A percentile compares a stretch with the other conserved stretches of the same genome.
These are phyloP conservation scores for Carex cristatella DNA, from an alignment of 176 grass and related monocot species.

Conservation along the genomic window DNA sequence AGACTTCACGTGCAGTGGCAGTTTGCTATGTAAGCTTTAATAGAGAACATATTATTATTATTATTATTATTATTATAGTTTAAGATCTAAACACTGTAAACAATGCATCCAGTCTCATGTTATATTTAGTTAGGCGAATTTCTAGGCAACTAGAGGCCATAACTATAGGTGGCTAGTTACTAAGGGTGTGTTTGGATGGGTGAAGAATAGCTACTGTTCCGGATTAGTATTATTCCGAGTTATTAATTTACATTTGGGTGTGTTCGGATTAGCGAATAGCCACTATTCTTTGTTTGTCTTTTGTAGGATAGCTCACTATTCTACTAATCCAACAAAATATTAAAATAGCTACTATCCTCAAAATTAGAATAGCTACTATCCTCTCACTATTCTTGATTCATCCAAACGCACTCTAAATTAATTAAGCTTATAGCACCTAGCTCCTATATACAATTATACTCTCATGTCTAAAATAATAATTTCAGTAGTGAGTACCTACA, in stretches of 20 bases:
- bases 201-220: too few relatives aligned
- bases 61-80: background rate
- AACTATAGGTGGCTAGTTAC: background rate
- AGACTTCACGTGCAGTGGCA: background rate
- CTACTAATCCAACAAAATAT: too few relatives aligned
- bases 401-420: background rate
- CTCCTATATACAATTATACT: background rate
- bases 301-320: too few relatives aligned
- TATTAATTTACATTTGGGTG: too few relatives aligned
- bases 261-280: too few relatives aligned
- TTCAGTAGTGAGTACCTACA: background rate
- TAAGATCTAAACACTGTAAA: background rate
- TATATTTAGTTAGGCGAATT: background rate
- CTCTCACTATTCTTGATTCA: too few relatives aligned
- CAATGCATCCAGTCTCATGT: background rate
- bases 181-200: too few relatives aligned
- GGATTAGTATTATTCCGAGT: too few relatives aligned
- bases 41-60: background rate
- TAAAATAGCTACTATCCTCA: too few relatives aligned
- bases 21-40: background rate
- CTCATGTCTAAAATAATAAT: background rate
- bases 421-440: background rate
- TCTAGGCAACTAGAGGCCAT: background rate
- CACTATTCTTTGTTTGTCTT: too few relatives aligned
- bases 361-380: too few relatives aligned